phyloP scores from a whole-genome alignment of 169 alveolate genomes.

The Cryptosporidium andersoni region DNA sequence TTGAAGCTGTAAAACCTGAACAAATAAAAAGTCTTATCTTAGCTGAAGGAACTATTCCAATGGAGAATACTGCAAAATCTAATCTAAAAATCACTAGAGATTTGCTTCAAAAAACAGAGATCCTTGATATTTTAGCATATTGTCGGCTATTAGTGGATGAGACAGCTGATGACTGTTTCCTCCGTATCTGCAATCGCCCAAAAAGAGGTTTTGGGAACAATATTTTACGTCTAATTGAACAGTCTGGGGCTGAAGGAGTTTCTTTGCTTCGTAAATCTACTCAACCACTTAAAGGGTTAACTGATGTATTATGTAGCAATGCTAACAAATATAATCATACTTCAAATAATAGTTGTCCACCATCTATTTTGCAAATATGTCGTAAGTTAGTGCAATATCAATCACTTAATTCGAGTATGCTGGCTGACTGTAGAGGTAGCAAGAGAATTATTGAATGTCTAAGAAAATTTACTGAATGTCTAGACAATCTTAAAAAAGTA shows the following conservation, averaged over 20 bases:
- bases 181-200: conserved; percentile 79
- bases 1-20: conserved; percentile 3
- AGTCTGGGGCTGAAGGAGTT: conserved; percentile 42
- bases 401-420: too few species aligned
- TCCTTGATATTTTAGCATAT: conserved; percentile 75
- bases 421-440: not conserved
- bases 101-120: conserved; percentile 20
- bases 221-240: conserved; percentile 70
- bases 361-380: not conserved
- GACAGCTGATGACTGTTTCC: conserved; percentile 77
- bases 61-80: conserved; percentile 44
- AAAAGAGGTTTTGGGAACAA: conserved; percentile 76
- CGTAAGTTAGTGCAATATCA: not conserved
- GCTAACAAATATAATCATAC: not conserved
- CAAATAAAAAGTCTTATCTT: not conserved
- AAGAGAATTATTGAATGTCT: conserved; percentile 7
- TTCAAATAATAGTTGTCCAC: not conserved
- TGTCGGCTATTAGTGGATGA: conserved; percentile 77
- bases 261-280: conserved; percentile 58
- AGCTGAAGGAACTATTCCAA: conserved; percentile 1
- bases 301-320: not conserved
- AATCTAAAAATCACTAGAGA: conserved; percentile 15
- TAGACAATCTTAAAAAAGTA: conserved; percentile 30
- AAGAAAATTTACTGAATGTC: not conserved
- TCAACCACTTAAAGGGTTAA: conserved; percentile 59